A percentile compares a stretch with the other conserved stretches of the same genome.
These are phyloP conservation scores for Bipolaris sorokiniana DNA, from an alignment of 2,329 filamentous ascomycete genomes.

Conservation along the genomic window DNA sequence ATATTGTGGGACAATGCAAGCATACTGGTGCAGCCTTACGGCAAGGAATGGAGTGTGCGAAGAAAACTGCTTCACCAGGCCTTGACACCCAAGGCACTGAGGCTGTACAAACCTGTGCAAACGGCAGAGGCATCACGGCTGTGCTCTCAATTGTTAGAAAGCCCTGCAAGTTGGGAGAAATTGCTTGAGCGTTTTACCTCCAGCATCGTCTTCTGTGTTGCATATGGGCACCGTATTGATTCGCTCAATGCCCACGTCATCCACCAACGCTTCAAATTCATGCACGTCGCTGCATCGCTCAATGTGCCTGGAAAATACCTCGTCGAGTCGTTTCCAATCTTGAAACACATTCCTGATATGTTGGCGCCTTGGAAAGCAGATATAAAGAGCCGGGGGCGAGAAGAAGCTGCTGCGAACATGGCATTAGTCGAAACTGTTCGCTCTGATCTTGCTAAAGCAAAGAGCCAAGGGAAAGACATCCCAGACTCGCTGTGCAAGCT, in stretches of 20 bases:
- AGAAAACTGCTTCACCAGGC: slow-evolving; percentile 50
- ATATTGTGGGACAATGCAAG: slow-evolving; percentile 53
- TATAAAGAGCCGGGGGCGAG: slow-evolving; percentile 48
- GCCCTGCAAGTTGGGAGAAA: slow-evolving; percentile 53
- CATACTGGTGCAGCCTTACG: slow-evolving; percentile 58
- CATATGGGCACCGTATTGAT: slow-evolving; percentile 60
- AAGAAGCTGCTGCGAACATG: slow-evolving; percentile 53
- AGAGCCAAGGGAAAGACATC: slow-evolving; percentile 40
- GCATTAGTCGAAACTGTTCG: slow-evolving; percentile 51
- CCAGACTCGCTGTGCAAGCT: slow-evolving; percentile 55
- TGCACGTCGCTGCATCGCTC: slow-evolving; percentile 56
- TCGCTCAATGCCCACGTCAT: slow-evolving; percentile 57
- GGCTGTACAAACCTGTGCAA: slow-evolving; percentile 57
- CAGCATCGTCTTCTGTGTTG: slow-evolving; percentile 58
- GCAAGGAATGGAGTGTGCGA: slow-evolving; percentile 55
- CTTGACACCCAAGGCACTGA: slow-evolving; percentile 53
- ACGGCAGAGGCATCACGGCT: slow-evolving; percentile 58
- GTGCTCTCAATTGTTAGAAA: slow-evolving; percentile 51
- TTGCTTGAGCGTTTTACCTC: slow-evolving; percentile 57
- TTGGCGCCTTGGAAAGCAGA: slow-evolving; percentile 58
- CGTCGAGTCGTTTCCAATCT: slow-evolving; percentile 55
- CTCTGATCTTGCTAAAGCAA: slow-evolving; percentile 48
- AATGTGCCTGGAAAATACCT: slow-evolving; percentile 56
- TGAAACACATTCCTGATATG: slow-evolving; percentile 53
- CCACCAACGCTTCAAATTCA: slow-evolving; percentile 55